phyloP scores from a whole-genome alignment of 371 early-diverging fungal genomes.

The Saksenaea vasiformis region DNA sequence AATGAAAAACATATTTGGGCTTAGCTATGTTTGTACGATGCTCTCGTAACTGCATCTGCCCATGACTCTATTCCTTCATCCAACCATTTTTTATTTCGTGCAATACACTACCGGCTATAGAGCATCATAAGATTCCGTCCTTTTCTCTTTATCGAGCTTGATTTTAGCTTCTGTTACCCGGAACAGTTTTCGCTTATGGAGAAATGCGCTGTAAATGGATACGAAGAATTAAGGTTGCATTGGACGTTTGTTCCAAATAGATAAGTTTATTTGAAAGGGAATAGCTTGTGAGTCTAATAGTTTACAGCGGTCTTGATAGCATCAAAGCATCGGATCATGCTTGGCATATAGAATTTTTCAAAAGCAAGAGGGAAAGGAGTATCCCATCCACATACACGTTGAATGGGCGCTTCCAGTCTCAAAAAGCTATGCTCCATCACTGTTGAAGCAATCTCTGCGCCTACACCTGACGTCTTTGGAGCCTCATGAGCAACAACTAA shows the following conservation, averaged over 20 bases:
- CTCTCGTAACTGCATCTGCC: no score
- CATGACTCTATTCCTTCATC: no score
- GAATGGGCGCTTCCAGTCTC: conserved; percentile 84
- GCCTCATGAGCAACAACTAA: conserved; percentile 96
- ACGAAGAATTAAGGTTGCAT: no score
- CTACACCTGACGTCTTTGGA: conserved; percentile 91
- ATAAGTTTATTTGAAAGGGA: background rate
- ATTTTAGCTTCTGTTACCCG: no score
- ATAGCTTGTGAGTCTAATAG: conserved; percentile 53
- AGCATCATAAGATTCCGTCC: no score
- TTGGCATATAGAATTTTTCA: conserved; percentile 95
- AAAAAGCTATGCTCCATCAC: conserved; percentile 89
- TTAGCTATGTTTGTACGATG: no score
- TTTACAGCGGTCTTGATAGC: conserved; percentile 79
- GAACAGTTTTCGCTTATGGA: no score
- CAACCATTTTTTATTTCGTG: no score
- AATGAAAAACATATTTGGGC: no score
- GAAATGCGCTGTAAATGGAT: no score
- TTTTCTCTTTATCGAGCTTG: no score
- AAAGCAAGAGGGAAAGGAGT: conserved; percentile 96
- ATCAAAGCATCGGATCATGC: conserved; percentile 83
- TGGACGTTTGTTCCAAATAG: background rate
- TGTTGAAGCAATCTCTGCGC: conserved; percentile 91
- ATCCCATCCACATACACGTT: conserved; percentile 89
- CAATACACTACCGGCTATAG: no score